Evolutionary conservation across 768 basidiomycete species (phyloP), one percentile per base, ranked within the genome.

Genomic region (Phallus indusiatus): DNA sequence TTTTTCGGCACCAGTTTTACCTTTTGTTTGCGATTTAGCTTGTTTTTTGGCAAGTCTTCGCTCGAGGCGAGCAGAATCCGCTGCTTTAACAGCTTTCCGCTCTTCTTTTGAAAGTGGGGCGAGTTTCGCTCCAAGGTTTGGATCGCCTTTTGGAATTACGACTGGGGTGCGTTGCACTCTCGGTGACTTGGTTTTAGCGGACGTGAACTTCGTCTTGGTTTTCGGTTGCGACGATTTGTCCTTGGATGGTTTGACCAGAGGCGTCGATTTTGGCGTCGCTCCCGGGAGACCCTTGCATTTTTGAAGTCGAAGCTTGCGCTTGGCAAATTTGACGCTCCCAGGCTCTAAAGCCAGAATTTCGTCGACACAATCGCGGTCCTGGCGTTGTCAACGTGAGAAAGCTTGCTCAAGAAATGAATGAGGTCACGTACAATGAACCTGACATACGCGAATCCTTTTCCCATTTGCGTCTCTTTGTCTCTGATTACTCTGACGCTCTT

Each of bases 391-490:
- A 5, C 21, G 35, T 64, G 59, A 62, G 37, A 42, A 50, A 59
- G 53, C 16, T 49, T 47, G 28, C 7, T 1, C 0, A 48, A 16
- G 6, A 3, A 6, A 42, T 50, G 20, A 52, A 24, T 52, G 51
- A 28, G 7, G 28, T 56, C 28, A 76, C 86, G 61, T 70, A 95
- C 95, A 58, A 75, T 69, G 62, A 97, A 90, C 65, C 92, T 85
- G 18, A 98, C 84, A 67, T 97, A 96, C 10, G 88, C 92, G 69
- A 97, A 94, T 5, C 94, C 94, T 72, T 95, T 96, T 12, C 94
- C 95, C 14, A 97, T 80, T 64, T 93, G 92, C 1, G 92, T 96
- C 60, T 89, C 91, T 64, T 83, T 84, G 69, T 98, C 95, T 51
- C 90, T 80, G 54, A 96, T 79, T 64, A 96, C 83, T 47, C 95